phyloP scores from a whole-genome alignment of 2,329 filamentous ascomycete species.

The Microascus cirrosus region DNA sequence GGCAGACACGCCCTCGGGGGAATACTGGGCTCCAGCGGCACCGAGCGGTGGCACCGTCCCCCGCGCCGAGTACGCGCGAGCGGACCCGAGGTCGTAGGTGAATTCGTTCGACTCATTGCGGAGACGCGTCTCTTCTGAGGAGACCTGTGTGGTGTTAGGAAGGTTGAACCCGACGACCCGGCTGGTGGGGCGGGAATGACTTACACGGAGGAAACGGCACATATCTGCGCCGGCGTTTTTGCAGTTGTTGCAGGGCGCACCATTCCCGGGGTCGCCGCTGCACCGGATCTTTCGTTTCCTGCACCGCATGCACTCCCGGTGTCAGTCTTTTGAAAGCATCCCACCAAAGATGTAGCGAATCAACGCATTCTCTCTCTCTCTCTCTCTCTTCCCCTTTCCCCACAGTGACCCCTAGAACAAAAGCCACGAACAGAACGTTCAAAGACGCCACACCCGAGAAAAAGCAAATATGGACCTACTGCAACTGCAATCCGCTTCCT shows the following conservation, averaged over 20 bases:
- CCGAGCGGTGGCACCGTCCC: constrained; percentile 15
- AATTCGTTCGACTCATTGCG: constrained; percentile 19
- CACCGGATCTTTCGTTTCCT: constrained; percentile 92
- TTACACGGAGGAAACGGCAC: constrained; percentile 75
- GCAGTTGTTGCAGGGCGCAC: constrained; percentile 75
- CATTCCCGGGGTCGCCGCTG: constrained; percentile 70
- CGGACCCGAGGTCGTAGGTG: constrained; percentile 23
- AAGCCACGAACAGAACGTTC: neutral
- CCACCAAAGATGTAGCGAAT: neutral
- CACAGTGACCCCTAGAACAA: neutral
- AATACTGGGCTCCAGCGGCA: neutral
- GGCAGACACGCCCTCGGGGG: constrained; percentile 1
- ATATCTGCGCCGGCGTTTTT: constrained; percentile 57
- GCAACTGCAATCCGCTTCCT: constrained; percentile 49
- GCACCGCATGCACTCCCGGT: constrained; percentile 68
- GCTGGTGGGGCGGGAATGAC: constrained; percentile 7
- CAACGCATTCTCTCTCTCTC: neutral
- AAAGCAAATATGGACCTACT: constrained; percentile 27
- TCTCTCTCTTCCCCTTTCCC: neutral
- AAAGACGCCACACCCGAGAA: neutral
- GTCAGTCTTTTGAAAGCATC: neutral
- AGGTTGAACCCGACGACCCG: neutral
- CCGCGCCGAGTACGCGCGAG: constrained; percentile 20
- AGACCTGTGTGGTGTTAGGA: constrained; percentile 17
- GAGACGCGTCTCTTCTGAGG: constrained; percentile 23